Evolutionary conservation across 1,139 yeast genomes (phyloP).

Genomic region (Suhomyces bokatorum): DNA sequence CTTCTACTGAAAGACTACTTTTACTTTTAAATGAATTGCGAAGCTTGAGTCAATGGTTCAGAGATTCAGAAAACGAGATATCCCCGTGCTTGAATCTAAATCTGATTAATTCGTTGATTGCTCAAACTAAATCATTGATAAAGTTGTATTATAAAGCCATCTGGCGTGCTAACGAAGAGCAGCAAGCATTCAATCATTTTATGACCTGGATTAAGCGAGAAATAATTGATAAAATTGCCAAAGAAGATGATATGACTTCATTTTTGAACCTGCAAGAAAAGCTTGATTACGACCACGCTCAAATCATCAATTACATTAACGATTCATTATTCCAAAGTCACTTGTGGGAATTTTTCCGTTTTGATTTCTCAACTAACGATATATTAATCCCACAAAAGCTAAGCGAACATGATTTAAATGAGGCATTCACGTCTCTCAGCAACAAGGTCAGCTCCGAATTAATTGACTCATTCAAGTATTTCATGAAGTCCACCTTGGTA

Average conservation of each 20-base stretch:
- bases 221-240: constrained; percentile 37
- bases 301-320: constrained; percentile 35
- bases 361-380: constrained; percentile 22
- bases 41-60: constrained; percentile 46
- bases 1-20: constrained; percentile 58
- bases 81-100: constrained; percentile 31
- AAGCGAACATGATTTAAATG: constrained; percentile 9
- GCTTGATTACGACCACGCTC: constrained; percentile 24
- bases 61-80: constrained; percentile 14
- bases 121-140: constrained; percentile 32
- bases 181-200: constrained; percentile 50
- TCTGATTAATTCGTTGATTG: constrained; percentile 29
- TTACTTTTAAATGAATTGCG: constrained; percentile 49
- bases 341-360: constrained; percentile 25
- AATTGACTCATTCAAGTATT: constrained; percentile 15
- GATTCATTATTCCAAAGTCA: constrained; percentile 27
- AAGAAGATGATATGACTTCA: constrained; percentile 36
- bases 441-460: constrained; percentile 13
- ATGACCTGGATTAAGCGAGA: constrained; percentile 47
- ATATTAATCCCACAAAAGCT: constrained; percentile 12
- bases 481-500: constrained; percentile 16
- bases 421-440: constrained; percentile 13
- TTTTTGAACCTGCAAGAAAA: constrained; percentile 21
- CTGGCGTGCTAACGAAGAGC: constrained; percentile 54
- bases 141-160: constrained; percentile 41